These are phyloP conservation scores for Solanum piurae DNA, from an alignment of 257 asterid species.

Conservation along the genomic window DNA sequence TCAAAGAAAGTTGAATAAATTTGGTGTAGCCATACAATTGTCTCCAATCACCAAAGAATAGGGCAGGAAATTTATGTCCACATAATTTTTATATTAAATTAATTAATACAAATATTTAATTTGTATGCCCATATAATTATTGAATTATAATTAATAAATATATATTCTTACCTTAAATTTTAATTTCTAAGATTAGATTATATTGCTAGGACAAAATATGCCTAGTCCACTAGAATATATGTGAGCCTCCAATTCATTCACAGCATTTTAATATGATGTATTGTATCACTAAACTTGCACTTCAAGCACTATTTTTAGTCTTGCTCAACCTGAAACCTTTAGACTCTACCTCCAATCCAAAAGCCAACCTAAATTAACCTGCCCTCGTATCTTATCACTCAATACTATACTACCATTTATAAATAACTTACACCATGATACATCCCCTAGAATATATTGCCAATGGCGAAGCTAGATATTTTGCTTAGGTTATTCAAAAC, in stretches of 20 bases:
- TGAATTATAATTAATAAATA: too few relatives aligned
- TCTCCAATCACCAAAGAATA: not conserved
- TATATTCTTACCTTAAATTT: not conserved
- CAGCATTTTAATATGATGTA: not conserved
- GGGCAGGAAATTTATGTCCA: not conserved
- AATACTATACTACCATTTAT: not conserved
- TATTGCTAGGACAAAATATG: not conserved
- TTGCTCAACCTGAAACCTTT: not conserved
- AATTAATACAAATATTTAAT: too few relatives aligned
- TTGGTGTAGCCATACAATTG: not conserved
- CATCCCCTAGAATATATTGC: not conserved
- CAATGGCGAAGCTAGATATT: too few relatives aligned
- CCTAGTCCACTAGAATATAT: not conserved
- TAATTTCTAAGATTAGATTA: not conserved
- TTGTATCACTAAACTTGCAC: not conserved
- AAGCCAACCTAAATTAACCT: not conserved
- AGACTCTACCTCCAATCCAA: not conserved
- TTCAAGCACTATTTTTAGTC: not conserved
- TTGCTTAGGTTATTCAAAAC: not conserved
- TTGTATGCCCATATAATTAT: not conserved
- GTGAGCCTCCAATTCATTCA: not conserved
- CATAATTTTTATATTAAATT: too few relatives aligned
- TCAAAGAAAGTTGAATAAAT: not conserved
- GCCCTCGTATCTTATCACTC: not conserved
- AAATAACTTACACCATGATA: not conserved